Evolutionary conservation across 2,329 filamentous ascomycete species (phyloP), one percentile per base, ranked within the genome.

Genomic region (Diaporthe sp.): DNA sequence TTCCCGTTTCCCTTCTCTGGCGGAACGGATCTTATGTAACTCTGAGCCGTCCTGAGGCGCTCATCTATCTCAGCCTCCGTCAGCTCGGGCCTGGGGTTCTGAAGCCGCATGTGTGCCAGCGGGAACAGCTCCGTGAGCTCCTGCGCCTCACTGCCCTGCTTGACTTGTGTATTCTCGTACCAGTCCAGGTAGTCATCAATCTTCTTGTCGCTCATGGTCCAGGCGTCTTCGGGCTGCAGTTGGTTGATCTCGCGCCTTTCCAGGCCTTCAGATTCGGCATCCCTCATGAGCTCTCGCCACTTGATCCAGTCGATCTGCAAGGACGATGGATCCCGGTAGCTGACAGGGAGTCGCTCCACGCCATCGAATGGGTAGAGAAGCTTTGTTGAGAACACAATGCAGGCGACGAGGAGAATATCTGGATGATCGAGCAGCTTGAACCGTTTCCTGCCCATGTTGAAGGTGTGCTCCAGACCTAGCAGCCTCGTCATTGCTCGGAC

Each of bases 121-220:
- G 84, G 83, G 49, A 85, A 85, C 7, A 84, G 73, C 25, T 83
- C 80, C 10, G 82, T 76, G 20, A 84, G 79, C 65, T 83, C 80
- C 55, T 81, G 78, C 4, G 82, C 72, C 57, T 84, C 83, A 82
- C 42, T 73, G 15, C 60, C 58, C 4, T 60, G 15, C 51, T 74
- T 75, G 71, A 77, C 49, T 37, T 73, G 76, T 60, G 88, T 93
- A 75, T 88, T 87, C 81, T 94, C 92, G 81, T 94, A 96, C 92
- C 94, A 97, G 82, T 95, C 91, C 83, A 97, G 87, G 80, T 95
- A 96, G 76, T 93, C 90, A 80, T 96, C 94, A 51, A 96, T 85
- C 77, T 93, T 90, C 12, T 85, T 82, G 20, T 87, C 84, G 2
- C 87, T 86, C 89, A 95, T 91, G 0, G 72, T 80, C 79, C 85